Evolutionary conservation across 2,329 filamentous ascomycete species (phyloP), one percentile per base, ranked within the genome.

Genomic region (Neurospora crassa): DNA sequence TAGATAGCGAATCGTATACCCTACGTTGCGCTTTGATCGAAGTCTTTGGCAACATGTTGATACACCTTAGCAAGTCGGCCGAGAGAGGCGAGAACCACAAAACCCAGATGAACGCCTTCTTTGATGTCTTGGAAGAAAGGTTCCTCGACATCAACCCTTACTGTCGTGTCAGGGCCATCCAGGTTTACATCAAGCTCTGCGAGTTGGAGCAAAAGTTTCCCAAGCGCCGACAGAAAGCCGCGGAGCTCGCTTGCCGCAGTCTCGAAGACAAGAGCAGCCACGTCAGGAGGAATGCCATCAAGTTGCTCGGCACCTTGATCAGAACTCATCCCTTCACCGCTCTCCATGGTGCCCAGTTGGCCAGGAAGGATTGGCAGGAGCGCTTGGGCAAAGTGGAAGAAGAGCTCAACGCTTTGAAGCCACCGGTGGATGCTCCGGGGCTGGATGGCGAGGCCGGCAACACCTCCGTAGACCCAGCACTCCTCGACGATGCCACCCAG

Each of bases 221-320:
- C 45, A 97, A 97, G 82, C 88, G 94, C 70, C 87, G 96, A 72
- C 94, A 97, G 79, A 91, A 88, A 78, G 95, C 91, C 4, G 92
- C 95, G 1, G 93, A 97, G 79, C 84, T 97, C 37, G 94, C 96
- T 1, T 90, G 92, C 71, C 89, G 92, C 76, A 98, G 95, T 80
- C 85, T 99, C 2, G 93, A 97, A 80, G 96, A 99, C 83, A 98
- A 97, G 85, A 98, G 95, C 82, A 99, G 96, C 81, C 97, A 98
- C 77, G 96, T 99, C 41, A 88, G 96, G 73, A 89, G 94, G 72
- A 98, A 98, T 79, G 94, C 96, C 2, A 96, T 99, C 79, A 98
- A 97, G 81, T 84, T 99, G 7, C 86, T 99, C 1, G 92, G 91
- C 6, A 92, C 92, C 63, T 84, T 99, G 7, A 93, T 99, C 76